Conservation (phyloP, 176 grass and related monocot species). For the Themeda triandra region DNA sequence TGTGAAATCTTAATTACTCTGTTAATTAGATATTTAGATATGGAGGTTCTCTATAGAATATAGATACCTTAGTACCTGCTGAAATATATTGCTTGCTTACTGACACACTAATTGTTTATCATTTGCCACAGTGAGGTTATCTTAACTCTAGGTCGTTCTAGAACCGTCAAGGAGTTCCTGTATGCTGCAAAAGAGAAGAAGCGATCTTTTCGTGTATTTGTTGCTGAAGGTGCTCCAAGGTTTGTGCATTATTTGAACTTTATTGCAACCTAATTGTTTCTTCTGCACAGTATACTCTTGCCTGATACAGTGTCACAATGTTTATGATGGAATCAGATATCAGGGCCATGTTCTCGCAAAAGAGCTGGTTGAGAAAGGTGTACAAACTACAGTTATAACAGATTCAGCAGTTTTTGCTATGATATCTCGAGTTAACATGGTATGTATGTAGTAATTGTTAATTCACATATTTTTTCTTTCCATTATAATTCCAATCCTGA, state of each 20-base stretch:
- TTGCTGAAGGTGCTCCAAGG: slow-evolving; percentile 97
- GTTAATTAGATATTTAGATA: slow-evolving; percentile 3
- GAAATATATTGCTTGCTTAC: slow-evolving; percentile 5
- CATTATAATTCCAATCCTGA: slow-evolving; percentile 5
- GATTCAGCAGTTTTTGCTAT: slow-evolving; percentile 99
- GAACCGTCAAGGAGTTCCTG: slow-evolving; percentile 94
- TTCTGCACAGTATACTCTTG: background rate
- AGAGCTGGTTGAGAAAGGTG: slow-evolving; percentile 79
- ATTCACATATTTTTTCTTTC: slow-evolving; percentile 19
- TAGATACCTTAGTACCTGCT: background rate
- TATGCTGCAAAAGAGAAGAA: slow-evolving; percentile 95
- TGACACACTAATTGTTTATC: slow-evolving; percentile 19
- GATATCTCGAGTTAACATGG: slow-evolving; percentile 99
- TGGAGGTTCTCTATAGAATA: background rate
- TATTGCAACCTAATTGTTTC: background rate
- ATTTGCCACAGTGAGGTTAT: slow-evolving; percentile 85
- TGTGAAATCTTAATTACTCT: background rate
- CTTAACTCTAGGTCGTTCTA: slow-evolving; percentile 91
- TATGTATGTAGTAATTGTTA: slow-evolving; percentile 31
- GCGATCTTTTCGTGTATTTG: slow-evolving; percentile 90
- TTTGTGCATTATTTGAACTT: slow-evolving; percentile 35
- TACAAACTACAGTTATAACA: slow-evolving; percentile 90
- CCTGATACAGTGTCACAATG: background rate
- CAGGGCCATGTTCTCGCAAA: slow-evolving; percentile 95
- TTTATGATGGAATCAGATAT: slow-evolving; percentile 59